Percentiles rank a stretch among this genome's conserved stretches.
These are phyloP conservation scores for Globisporangium uncinulatum DNA, from an alignment of 352 stramenopile genomes.

Conservation along the genomic window DNA sequence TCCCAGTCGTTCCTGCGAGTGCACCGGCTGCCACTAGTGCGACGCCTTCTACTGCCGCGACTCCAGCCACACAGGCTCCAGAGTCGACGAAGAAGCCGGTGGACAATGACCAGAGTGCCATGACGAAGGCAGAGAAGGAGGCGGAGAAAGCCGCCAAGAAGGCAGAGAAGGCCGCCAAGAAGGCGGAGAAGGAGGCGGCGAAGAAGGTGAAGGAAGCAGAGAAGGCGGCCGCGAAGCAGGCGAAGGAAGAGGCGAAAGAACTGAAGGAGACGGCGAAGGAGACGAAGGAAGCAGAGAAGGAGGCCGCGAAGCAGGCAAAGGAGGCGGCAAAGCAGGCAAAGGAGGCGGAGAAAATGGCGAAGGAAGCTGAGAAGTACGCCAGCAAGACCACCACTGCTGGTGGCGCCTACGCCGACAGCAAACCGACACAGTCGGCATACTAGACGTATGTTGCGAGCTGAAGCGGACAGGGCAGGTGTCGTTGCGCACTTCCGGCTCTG, in stretches of 20 bases:
- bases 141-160: background rate
- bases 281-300: background rate
- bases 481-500: too few species aligned
- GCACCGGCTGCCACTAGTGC: slow-evolving; percentile 6
- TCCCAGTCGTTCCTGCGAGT: slow-evolving; percentile 5
- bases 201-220: background rate
- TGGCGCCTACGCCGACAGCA: background rate
- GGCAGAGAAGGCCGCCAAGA: background rate
- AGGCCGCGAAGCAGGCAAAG: slow-evolving; percentile 1
- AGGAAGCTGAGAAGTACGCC: background rate
- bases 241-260: background rate
- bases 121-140: background rate
- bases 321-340: background rate
- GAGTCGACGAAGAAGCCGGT: slow-evolving; percentile 2
- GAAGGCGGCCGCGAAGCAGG: background rate
- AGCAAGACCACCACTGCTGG: background rate
- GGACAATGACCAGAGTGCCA: background rate
- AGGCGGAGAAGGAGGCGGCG: background rate
- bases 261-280: background rate
- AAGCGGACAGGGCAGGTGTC: too few species aligned
- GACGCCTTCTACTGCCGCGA: slow-evolving; percentile 9
- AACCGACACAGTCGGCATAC: background rate
- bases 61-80: slow-evolving; percentile 5
- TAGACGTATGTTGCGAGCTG: background rate
- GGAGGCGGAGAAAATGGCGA: slow-evolving; percentile 1